Conservation (phyloP, 2,329 filamentous ascomycete species). For the Claviceps spartinae region DNA sequence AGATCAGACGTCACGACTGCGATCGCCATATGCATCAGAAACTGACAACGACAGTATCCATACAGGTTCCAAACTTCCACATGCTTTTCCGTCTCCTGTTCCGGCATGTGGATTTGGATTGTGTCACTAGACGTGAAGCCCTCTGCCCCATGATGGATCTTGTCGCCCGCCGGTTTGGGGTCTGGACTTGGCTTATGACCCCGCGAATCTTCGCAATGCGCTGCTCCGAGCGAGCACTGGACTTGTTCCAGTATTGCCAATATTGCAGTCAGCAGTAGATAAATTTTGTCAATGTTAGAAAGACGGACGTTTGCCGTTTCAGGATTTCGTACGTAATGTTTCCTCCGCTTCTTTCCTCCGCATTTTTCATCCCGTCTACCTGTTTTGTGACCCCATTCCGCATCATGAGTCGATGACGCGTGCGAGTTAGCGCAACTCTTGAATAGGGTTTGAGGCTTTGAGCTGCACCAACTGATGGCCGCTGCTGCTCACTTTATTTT, state of each 20-base stretch:
- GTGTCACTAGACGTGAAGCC: background rate
- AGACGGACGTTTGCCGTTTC: background rate
- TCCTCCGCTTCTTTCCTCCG: background rate
- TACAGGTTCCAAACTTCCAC: background rate
- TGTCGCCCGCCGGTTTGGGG: background rate
- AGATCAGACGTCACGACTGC: background rate
- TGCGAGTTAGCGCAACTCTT: background rate
- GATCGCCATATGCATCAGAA: too few relatives aligned
- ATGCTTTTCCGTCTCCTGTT: background rate
- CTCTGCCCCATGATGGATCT: background rate
- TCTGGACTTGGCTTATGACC: background rate
- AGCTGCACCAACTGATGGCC: background rate
- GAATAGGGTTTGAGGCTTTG: background rate
- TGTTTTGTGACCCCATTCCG: background rate
- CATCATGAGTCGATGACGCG: background rate
- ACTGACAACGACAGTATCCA: background rate
- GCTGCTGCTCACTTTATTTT: background rate
- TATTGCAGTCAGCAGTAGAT: background rate
- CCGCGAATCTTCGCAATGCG: background rate
- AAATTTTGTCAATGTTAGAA: too few relatives aligned
- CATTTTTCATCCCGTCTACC: background rate
- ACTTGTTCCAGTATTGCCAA: background rate
- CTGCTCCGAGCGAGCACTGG: background rate
- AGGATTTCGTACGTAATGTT: background rate
- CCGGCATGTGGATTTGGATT: background rate